Base-by-base conservation (phyloP, 1,284 basidiomycete genomes). In the Ustanciosporium gigantosporum region DNA sequence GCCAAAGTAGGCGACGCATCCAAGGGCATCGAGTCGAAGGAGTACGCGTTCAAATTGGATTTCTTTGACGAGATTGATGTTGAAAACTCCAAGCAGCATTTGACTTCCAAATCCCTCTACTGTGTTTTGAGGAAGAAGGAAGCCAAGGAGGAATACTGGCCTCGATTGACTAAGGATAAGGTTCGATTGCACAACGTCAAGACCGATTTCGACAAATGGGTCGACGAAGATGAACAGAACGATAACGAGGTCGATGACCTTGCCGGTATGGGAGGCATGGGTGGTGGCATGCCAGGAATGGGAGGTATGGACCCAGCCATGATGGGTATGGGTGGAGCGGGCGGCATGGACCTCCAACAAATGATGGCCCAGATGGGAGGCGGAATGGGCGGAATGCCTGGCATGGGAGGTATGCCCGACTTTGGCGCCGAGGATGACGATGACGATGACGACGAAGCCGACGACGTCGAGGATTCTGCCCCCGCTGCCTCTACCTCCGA, bases 261-360 rank as follows among this genome's bases (percentile, higher is more conserved):
- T 46, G 42, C 32, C n/a, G 70, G 68, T 41, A 62, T 70, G 51
- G 62, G 49, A 32, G 81, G 77, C 16, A 73, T 78, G 68, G 78
- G 74, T 16, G 78, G 74, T 16, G 82, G 80, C 2, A 81, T 81
- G 79, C 73, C 73, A 11, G 82, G 79, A 7, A 69, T 68, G 67
- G 68, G 69, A 16, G 73, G 71, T 7, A 69, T 72, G 65, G 60
- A 53, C 19, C 49, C 49, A 4, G 38, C 29, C 7, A 53, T 51
- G 55, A 46, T 44, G 46, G 60, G 39, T 2, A 38, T 49, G 29
- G 44, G 44, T 8, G 48, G 55, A 13, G 44, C 38, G 3, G 48
- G 49, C 13, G 50, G 51, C 17, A 36, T 50, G 23, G 52, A 67
- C 31, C 46, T 69, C 31, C 57, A 66, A 46, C 34, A 47, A 20